Evolutionary conservation across 768 basidiomycete genomes (phyloP), one percentile per base, ranked within the genome.

Genomic region (Hydnum rufescens): DNA sequence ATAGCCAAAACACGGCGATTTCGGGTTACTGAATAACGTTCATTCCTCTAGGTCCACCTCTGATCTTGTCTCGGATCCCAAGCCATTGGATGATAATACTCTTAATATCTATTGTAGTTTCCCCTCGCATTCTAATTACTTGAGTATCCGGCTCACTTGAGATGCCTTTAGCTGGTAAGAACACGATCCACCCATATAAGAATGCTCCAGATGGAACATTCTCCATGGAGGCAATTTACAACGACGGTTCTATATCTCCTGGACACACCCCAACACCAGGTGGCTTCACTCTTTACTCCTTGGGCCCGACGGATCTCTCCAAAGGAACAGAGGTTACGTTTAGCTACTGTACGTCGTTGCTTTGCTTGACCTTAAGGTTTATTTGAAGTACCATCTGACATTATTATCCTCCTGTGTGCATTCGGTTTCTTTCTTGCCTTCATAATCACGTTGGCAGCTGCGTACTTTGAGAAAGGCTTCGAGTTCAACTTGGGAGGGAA

Each of bases 261-360:
- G 34, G 34, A 8, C 8, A 39, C 8, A 39, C 8, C 34, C 8
- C 8, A 8, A 71, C 71, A 13, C 66, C 64, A 51, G 78, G 78
- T 51, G 80, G 80, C 18, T 66, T 81, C 61, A 79, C 78, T 19
- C 80, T 83, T 71, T 83, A 84, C 63, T 71, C 79, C 42, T 71
- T 72, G 39, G 81, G 79, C 2, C 74, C 76, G 19, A 51, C 46
- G 32, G 53, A 61, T 61, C 64, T 80, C 55, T 70, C 70, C 49
- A 71, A 64, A 3, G 82, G 78, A 19, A 78, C 75, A 61, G 80
- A 82, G 58, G 74, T 75, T 8, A 76, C 76, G 2, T 73, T 83
- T 57, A 73, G 75, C 54, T 86, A 84, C 65, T 74, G 76, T n/a
- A n/a, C n/a, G n/a, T n/a, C n/a, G n/a, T n/a, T n/a, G n/a, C n/a